Percentiles rank a stretch among this genome's conserved stretches.
phyloP scores from a whole-genome alignment of 2,329 filamentous ascomycete genomes.

The Ceratocystis cacaofunesta region DNA sequence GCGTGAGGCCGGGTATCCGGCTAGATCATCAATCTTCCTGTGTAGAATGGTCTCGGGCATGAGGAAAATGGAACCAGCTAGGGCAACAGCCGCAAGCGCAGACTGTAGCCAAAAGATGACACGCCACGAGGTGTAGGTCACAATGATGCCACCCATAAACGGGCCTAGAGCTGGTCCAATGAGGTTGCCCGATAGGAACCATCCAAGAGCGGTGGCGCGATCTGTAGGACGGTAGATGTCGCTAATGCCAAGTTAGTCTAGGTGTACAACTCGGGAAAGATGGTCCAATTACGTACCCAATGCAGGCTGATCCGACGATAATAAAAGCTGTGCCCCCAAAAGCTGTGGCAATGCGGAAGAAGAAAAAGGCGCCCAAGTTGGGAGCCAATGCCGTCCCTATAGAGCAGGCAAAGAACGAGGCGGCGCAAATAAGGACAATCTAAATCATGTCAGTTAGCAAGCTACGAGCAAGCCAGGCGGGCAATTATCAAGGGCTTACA shows the following conservation, averaged over 20 bases:
- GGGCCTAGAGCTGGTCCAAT: constrained; percentile 57
- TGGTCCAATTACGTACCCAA: constrained; percentile 34
- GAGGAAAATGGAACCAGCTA: constrained; percentile 46
- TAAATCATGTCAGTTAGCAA: constrained; percentile 14
- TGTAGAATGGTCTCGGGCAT: constrained; percentile 60
- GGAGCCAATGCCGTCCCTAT: constrained; percentile 58
- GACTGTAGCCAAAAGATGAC: constrained; percentile 67
- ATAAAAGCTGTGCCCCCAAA: constrained; percentile 64
- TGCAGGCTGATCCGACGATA: constrained; percentile 53
- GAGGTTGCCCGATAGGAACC: constrained; percentile 56
- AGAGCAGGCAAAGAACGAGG: constrained; percentile 53
- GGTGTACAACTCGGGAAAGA: neutral
- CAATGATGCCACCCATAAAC: constrained; percentile 61
- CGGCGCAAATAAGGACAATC: constrained; percentile 38
- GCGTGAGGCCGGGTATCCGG: constrained; percentile 33
- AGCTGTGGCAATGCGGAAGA: constrained; percentile 59
- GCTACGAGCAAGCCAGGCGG: neutral
- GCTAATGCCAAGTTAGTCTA: constrained; percentile 20
- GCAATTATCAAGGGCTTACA: constrained; percentile 28
- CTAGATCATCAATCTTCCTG: constrained; percentile 46
- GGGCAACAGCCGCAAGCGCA: constrained; percentile 46
- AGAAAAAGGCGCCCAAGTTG: constrained; percentile 54
- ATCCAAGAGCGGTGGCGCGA: constrained; percentile 56
- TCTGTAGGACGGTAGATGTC: constrained; percentile 52
- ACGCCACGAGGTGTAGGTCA: constrained; percentile 58